A percentile compares a stretch with the other conserved stretches of the same genome.
Evolutionary conservation across 306 rosid species (phyloP).

Genomic region (Trifolium fragiferum): DNA sequence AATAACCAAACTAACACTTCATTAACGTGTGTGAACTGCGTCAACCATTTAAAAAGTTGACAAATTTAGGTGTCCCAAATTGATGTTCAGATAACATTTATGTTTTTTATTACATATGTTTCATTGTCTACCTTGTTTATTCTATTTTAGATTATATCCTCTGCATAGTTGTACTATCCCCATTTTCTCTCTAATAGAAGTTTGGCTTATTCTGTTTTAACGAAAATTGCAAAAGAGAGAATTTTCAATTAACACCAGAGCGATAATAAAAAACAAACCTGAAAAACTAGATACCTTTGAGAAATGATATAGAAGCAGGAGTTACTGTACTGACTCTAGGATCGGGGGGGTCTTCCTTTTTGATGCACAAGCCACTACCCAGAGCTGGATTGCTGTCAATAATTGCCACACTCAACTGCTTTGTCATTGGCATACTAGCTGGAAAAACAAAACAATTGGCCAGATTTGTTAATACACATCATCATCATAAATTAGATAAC

Average conservation of each 20-base stretch:
- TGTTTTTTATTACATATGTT: no score
- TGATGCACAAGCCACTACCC: slow-evolving; percentile 51
- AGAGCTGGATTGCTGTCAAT: slow-evolving; percentile 94
- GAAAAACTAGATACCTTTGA: slow-evolving; percentile 67
- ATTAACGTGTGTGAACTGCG: no score
- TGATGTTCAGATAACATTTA: no score
- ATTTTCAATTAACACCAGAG: slow-evolving; percentile 13
- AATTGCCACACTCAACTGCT: slow-evolving; percentile 87
- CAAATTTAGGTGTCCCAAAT: no score
- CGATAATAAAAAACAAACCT: slow-evolving; percentile 27
- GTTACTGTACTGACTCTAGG: slow-evolving; percentile 96
- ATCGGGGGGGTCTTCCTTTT: slow-evolving; percentile 84
- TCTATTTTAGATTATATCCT: neutral
- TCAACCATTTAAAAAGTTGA: no score
- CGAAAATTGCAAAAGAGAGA: neutral
- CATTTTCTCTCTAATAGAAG: slow-evolving; percentile 20
- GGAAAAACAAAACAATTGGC: slow-evolving; percentile 42
- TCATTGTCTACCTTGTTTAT: neutral
- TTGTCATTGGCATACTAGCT: slow-evolving; percentile 92
- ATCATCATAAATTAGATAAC: slow-evolving; percentile 27
- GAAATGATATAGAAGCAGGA: slow-evolving; percentile 81
- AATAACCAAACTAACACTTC: no score
- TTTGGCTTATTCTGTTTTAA: neutral
- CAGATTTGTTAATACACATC: slow-evolving; percentile 28
- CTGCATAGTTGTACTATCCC: slow-evolving; percentile 2